Evolutionary conservation across 1,284 basidiomycete species (phyloP), one percentile per base, ranked within the genome.

Genomic region (Psilocybe mexicana): DNA sequence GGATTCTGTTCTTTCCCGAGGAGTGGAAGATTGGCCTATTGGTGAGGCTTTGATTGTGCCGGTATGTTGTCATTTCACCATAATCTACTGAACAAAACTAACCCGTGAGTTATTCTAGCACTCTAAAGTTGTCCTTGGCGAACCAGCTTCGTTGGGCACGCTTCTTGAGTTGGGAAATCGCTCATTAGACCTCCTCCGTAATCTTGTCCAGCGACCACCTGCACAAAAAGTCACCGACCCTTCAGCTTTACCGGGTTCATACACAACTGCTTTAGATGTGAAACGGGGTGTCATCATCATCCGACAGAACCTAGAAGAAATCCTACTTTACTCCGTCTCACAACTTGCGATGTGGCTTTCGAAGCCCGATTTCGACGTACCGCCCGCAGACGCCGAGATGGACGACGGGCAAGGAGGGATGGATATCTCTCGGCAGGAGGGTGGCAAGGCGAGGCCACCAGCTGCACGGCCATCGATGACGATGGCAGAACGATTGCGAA

Each of bases 81-180:
- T 36, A 18, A 18, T 18, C 11, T 38, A 54, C 33, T 47, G 63
- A 33, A 12, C 25, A 36, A 47, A 33, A 51, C 24, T 24, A 12
- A 25, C 26, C n/a, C 26, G n/a, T 47, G 30, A 47, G 60, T 50
- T 36, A 66, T 44, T 54, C 38, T 66, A 93, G 91, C 88, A 92
- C 69, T 86, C 89, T 4, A 93, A 92, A 64, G 87, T 92, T 8
- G 87, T 91, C 0, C 78, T 90, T 0, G 85, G 86, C 18, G 92
- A 93, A 64, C 84, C 87, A 3, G 83, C 88, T 4, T 93, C 91
- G 3, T 78, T 92, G 57, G 94, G 88, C 43, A 94, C 90, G 1
- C 74, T 92, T 10, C 80, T 90, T 33, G 91, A 93, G 71, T 76
- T 93, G 1, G 87, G 84, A 1, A 89, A 88, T 54, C 84, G 83